These are phyloP conservation scores for Evansstolkia leycettana DNA, from an alignment of 495 filamentous ascomycete species.

Conservation along the genomic window DNA sequence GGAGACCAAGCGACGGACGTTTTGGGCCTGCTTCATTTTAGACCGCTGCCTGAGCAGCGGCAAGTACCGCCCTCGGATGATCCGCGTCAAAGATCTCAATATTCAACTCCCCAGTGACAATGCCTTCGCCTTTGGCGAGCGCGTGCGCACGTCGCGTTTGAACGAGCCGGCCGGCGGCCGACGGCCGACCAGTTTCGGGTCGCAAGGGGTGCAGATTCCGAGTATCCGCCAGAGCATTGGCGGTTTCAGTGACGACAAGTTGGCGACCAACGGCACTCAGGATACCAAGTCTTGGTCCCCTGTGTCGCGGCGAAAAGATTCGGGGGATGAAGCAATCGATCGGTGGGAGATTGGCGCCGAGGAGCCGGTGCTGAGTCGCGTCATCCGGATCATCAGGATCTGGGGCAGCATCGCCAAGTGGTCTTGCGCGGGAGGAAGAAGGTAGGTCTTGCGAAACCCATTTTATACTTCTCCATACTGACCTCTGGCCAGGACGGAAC, in stretches of 20 bases:
- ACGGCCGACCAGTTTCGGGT: constrained; percentile 30
- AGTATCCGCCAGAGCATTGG: constrained; percentile 34
- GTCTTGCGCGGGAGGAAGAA: constrained; percentile 60
- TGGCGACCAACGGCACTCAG: constrained; percentile 18
- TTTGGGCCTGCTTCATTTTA: constrained; percentile 77
- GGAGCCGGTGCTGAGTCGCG: constrained; percentile 61
- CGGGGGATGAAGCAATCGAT: constrained; percentile 50
- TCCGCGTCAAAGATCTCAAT: constrained; percentile 50
- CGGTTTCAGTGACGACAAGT: constrained; percentile 27
- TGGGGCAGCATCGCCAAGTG: constrained; percentile 70
- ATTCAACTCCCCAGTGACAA: constrained; percentile 38
- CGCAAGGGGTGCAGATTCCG: constrained; percentile 32
- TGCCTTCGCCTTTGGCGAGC: constrained; percentile 36
- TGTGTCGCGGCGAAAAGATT: constrained; percentile 49
- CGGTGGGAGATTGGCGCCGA: constrained; percentile 47
- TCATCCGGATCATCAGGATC: constrained; percentile 65
- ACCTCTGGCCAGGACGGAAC: constrained; percentile 22
- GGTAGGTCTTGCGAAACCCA: constrained; percentile 14
- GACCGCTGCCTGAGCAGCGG: constrained; percentile 71
- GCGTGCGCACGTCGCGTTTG: constrained; percentile 32
- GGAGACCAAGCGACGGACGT: constrained; percentile 69
- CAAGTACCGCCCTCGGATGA: constrained; percentile 58
- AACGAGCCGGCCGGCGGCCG: constrained; percentile 24
- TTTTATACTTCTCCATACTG: not conserved
- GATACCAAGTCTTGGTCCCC: constrained; percentile 32